Base-by-base conservation (phyloP, 176 grass and related monocot species). In the Eragrostis curvula region DNA sequence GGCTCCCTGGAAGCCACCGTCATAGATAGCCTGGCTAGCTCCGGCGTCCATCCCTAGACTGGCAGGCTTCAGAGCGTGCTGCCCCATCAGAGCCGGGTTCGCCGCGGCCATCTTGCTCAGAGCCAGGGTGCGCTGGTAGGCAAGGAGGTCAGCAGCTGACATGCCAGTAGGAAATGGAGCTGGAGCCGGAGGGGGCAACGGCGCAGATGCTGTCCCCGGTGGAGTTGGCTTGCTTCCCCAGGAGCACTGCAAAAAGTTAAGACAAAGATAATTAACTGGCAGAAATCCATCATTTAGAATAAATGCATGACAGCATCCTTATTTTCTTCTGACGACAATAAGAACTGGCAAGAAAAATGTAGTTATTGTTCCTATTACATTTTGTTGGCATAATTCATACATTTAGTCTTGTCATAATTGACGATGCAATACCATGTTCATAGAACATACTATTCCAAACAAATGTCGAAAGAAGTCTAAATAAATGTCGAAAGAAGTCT, bases 161-260 rank as follows among this genome's bases (percentile, higher is more conserved):
- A 97, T 18, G 18, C 92, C 95, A 0, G 81, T 11, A 8, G 80
- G 46, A 48, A 91, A 95, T 47, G 88, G 73, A 17, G 78, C 66
- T 0, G 71, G 78, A 29, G 85, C 95, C 4, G 92, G 95, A 75
- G 95, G 92, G 0, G 95, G 95, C 12, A 98, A 86, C 0, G 95
- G 95, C 7, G 78, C 76, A 6, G 95, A 98, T 36, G 84, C 68
- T 55, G 88, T 92, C 77, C 96, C 93, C 62, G 85, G 89, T 73
- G 96, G 93, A 24, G 96, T 99, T 28, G 96, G 93, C 70, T 99
- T 99, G 87, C 89, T 99, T 70, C 96, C 96, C 96, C 96, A 99
- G 9, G 96, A 98, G 81, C 96, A 98, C 96, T 98, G 77, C 70
- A 85, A 50, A 46, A 78, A 51, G 45, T 29, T 83, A 36, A 25